Evolutionary conservation across 2,329 filamentous ascomycete species (phyloP).

Genomic region (Botrytis elliptica): DNA sequence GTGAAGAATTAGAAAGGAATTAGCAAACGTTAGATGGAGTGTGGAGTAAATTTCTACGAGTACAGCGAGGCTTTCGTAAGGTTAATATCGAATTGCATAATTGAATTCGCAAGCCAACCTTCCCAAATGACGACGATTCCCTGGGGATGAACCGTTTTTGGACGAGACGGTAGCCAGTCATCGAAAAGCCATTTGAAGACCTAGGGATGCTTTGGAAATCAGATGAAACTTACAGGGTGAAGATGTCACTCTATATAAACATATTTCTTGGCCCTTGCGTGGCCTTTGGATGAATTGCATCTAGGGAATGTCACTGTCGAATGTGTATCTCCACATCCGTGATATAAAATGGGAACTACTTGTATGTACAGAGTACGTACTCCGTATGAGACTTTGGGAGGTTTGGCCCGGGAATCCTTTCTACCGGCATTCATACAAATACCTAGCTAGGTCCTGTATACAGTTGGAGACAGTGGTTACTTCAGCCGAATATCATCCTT

Average conservation of each 20-base stretch:
- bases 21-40: not conserved
- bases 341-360: not conserved
- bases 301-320: not conserved
- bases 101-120: conserved; percentile 10
- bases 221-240: not conserved
- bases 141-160: not conserved
- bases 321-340: not conserved
- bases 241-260: not conserved
- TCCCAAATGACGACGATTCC: conserved; percentile 11
- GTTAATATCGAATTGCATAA: not conserved
- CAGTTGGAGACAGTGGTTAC: not conserved
- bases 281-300: conserved; percentile 9
- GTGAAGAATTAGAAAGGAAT: not conserved
- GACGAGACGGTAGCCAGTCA: not conserved
- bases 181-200: not conserved
- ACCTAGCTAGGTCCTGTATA: not conserved
- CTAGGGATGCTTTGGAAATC: not conserved
- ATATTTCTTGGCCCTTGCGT: conserved; percentile 1
- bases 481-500: not conserved
- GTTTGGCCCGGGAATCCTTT: not conserved
- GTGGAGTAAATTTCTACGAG: not conserved
- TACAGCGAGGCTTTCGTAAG: not conserved
- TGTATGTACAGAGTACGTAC: not conserved
- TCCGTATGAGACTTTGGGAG: not conserved
- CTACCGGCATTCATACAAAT: not conserved